Evolutionary conservation across 768 basidiomycete genomes (phyloP), one percentile per base, ranked within the genome.

Genomic region (Amyloporia xantha): DNA sequence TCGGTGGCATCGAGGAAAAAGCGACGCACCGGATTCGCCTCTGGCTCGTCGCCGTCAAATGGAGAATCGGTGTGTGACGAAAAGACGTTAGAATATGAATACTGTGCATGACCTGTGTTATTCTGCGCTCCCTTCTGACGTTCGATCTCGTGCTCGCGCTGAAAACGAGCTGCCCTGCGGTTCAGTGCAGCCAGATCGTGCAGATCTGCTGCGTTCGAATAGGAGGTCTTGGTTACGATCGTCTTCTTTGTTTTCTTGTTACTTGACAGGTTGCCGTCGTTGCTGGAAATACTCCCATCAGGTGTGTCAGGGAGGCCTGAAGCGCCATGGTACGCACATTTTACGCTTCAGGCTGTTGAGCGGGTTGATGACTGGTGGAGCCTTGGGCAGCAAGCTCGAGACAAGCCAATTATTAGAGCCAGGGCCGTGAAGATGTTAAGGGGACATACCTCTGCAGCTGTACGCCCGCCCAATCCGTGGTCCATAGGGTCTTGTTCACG

Each of bases 401-500:
- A 3, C 20, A 9, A 21, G 17, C n/a, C 9, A 39, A 9, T n/a
- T 17, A 6, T 39, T 13, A 39, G 38, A 9, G 12, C 12, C 9
- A 39, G 20, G 19, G 15, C 7, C 28, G 7, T 50, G 11, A 35
- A 23, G 38, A 26, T 20, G 17, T 40, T 23, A 44, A 48, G 47
- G 48, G 50, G 20, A 50, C 62, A 62, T 60, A 93, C 94, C 86
- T 87, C 73, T 90, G 77, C 48, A 99, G 73, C 68, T 95, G 87
- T 27, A 93, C 78, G 26, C 78, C 84, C 9, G 76, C 71, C 96
- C 96, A 99, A 66, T 98, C 91, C 49, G 87, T 95, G n/a, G 89
- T 87, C 81, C 89, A 86, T 21, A 98, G 75, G 1, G 86, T 78
- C 64, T 88, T 83, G 62, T 81, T 76, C 53, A 81, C 76, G 70